phyloP scores from a whole-genome alignment of 2,329 filamentous ascomycete genomes.

The Aspergillus ochraceus region DNA sequence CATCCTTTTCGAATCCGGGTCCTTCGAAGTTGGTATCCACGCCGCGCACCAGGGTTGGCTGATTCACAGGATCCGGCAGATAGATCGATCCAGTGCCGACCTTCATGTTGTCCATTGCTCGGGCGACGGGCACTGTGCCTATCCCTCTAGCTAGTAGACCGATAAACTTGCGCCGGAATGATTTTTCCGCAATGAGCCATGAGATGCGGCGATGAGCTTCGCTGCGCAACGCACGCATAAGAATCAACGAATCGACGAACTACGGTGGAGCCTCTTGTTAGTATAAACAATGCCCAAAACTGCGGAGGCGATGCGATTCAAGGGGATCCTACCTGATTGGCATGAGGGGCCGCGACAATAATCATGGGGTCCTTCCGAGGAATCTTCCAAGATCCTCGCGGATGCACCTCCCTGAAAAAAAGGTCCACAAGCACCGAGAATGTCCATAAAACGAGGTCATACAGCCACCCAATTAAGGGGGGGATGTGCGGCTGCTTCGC shows the following conservation, averaged over 20 bases:
- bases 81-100: slow-evolving; percentile 78
- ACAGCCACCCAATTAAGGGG: slow-evolving; percentile 51
- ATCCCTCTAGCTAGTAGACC: slow-evolving; percentile 81
- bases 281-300: slow-evolving; percentile 1
- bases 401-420: slow-evolving; percentile 97
- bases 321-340: slow-evolving; percentile 71
- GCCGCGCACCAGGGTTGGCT: slow-evolving; percentile 78
- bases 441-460: slow-evolving; percentile 51
- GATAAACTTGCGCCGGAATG: slow-evolving; percentile 85
- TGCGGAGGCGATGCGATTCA: neutral
- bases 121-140: slow-evolving; percentile 87
- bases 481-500: slow-evolving; percentile 40
- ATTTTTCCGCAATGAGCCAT: slow-evolving; percentile 93
- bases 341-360: slow-evolving; percentile 94
- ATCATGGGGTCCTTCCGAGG: slow-evolving; percentile 85
- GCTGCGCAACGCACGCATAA: slow-evolving; percentile 84
- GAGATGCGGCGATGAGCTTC: slow-evolving; percentile 87
- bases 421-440: slow-evolving; percentile 77
- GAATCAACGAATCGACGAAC: slow-evolving; percentile 93
- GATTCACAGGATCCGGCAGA: slow-evolving; percentile 80
- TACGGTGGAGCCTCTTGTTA: slow-evolving; percentile 36
- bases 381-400: slow-evolving; percentile 91
- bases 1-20: slow-evolving; percentile 69
- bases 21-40: slow-evolving; percentile 80
- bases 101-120: slow-evolving; percentile 86